A percentile compares a stretch with the other conserved stretches of the same genome.
Evolutionary conservation across 169 alveolate species (phyloP).

Genomic region (Eimeria necatrix): DNA sequence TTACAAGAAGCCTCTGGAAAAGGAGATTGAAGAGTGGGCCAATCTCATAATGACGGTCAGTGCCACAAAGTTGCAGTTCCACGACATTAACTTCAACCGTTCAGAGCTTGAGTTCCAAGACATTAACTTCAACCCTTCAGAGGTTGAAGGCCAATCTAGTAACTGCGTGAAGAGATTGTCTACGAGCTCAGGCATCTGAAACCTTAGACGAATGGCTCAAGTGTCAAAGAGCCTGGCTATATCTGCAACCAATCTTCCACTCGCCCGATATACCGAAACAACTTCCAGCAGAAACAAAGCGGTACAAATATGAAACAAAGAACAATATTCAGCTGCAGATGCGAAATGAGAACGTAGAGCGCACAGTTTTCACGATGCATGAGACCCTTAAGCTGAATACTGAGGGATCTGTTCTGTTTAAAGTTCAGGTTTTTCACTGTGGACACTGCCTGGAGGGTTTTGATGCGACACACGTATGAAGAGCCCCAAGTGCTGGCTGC

Average conservation of each 20-base stretch:
- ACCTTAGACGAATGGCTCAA: slow-evolving; percentile 86
- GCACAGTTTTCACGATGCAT: not conserved
- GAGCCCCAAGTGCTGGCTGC: slow-evolving; percentile 88
- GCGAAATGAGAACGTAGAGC: not conserved
- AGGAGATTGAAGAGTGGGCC: slow-evolving; percentile 94
- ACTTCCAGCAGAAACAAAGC: slow-evolving; percentile 87
- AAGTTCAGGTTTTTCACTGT: slow-evolving; percentile 94
- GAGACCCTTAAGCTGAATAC: not conserved
- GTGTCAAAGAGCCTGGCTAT: slow-evolving; percentile 89
- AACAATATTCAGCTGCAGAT: not conserved
- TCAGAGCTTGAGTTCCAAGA: not conserved
- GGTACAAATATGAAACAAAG: not conserved
- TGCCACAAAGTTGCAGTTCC: not conserved
- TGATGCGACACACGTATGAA: slow-evolving; percentile 91
- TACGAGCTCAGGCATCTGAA: slow-evolving; percentile 76
- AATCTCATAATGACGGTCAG: slow-evolving; percentile 48
- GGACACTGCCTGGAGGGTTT: slow-evolving; percentile 95
- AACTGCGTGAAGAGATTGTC: too few relatives aligned
- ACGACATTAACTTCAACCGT: not conserved
- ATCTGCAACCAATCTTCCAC: slow-evolving; percentile 90
- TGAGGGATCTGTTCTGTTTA: slow-evolving; percentile 82
- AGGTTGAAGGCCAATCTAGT: not conserved
- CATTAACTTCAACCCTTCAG: not conserved
- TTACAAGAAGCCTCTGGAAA: slow-evolving; percentile 96
- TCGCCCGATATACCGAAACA: slow-evolving; percentile 91